Conservation (phyloP, 345 rosid species). For the Hibiscus trionum region DNA sequence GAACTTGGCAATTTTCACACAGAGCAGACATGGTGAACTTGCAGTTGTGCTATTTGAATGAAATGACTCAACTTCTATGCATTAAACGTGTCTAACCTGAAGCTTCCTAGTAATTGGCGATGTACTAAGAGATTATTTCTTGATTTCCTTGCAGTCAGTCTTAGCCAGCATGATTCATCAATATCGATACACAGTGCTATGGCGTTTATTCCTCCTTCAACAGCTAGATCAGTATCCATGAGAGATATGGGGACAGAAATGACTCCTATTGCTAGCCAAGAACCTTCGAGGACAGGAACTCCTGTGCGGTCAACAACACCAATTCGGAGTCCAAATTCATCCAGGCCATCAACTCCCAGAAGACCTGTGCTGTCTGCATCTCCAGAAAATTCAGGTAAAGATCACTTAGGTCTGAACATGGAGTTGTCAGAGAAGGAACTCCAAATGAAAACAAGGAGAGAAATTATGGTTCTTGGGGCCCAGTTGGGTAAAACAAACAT, state of each 20-base stretch:
- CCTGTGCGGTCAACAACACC: slow-evolving; percentile 85
- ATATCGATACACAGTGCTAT: slow-evolving; percentile 47
- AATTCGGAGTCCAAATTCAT: slow-evolving; percentile 62
- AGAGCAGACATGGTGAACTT: neutral
- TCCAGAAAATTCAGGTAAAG: slow-evolving; percentile 22
- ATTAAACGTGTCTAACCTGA: neutral
- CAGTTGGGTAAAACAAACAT: slow-evolving; percentile 83
- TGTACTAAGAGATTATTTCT: neutral
- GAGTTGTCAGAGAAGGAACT: slow-evolving; percentile 64
- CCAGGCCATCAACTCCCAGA: slow-evolving; percentile 72
- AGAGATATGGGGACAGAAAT: slow-evolving; percentile 97
- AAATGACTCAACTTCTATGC: neutral
- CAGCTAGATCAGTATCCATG: slow-evolving; percentile 88
- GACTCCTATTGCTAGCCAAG: slow-evolving; percentile 92
- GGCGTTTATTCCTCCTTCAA: slow-evolving; percentile 70
- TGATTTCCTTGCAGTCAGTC: slow-evolving; percentile 44
- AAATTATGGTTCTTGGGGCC: slow-evolving; percentile 71
- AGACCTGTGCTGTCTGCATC: slow-evolving; percentile 41
- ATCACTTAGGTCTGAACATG: slow-evolving; percentile 22
- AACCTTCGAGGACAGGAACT: slow-evolving; percentile 86
- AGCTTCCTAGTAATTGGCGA: neutral
- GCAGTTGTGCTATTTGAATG: neutral
- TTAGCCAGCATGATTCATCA: slow-evolving; percentile 62
- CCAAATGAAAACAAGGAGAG: slow-evolving; percentile 75
- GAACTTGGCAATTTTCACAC: neutral